Conservation (phyloP, 108 stramenopile genomes). For the Cyclotella kingstonii region DNA sequence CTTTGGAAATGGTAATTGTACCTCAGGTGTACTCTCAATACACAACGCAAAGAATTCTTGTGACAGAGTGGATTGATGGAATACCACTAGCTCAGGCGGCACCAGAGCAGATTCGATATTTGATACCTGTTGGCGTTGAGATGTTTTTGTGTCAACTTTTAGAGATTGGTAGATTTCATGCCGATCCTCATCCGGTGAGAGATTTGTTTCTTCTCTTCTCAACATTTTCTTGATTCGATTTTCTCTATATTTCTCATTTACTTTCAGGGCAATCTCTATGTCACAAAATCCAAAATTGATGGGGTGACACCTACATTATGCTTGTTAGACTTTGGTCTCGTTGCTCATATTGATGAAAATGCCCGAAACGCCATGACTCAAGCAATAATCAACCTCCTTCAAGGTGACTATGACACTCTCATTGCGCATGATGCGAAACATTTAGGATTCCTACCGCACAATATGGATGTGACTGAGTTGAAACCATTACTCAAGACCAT, state of each 20-base stretch:
- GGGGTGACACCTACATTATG: conserved; percentile 54
- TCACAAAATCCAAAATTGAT: conserved; percentile 47
- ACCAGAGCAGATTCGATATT: conserved; percentile 50
- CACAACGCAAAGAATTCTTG: conserved; percentile 42
- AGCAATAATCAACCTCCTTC: conserved; percentile 82
- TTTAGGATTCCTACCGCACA: conserved; percentile 82
- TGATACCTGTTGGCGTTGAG: conserved; percentile 87
- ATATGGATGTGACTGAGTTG: conserved; percentile 75
- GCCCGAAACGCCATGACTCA: conserved; percentile 71
- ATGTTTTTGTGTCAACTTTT: conserved; percentile 82
- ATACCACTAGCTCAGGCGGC: conserved; percentile 63
- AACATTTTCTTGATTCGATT: neutral
- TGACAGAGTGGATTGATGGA: conserved; percentile 78
- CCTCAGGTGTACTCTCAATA: conserved; percentile 39
- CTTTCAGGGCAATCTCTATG: conserved; percentile 55
- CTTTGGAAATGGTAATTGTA: conserved; percentile 34
- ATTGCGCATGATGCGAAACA: conserved; percentile 72
- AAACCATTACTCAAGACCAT: conserved; percentile 75
- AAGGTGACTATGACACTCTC: conserved; percentile 77
- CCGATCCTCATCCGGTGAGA: conserved; percentile 72
- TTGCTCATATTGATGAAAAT: conserved; percentile 59
- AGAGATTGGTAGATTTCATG: conserved; percentile 84
- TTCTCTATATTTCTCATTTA: neutral
- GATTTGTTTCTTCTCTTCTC: neutral
- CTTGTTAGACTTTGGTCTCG: conserved; percentile 88